Evolutionary conservation across 495 filamentous ascomycete genomes (phyloP), one percentile per base, ranked within the genome.

Genomic region (Penicillium cataractarum): DNA sequence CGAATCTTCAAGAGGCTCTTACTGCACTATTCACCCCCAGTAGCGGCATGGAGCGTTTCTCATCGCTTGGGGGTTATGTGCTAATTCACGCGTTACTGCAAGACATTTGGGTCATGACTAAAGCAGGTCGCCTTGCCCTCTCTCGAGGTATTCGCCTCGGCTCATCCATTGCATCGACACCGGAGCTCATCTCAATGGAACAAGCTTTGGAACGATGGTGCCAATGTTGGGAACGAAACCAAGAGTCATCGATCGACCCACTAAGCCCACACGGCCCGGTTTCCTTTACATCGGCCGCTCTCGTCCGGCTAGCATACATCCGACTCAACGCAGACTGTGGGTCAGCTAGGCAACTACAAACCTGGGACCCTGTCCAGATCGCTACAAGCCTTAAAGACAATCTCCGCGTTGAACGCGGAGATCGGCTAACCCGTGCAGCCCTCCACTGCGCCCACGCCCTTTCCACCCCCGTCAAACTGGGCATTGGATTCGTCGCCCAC

Each of bases 371-470:
- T 6, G 77, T 80, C 8, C 71, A 84, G 40, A 87, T 90, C 35
- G 86, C 86, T 1, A 76, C 77, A 6, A 81, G 84, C 3, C 82
- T 90, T 27, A 80, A 77, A 26, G 82, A 86, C 24, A 83, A 84
- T 2, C 85, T 88, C 7, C 74, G 80, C 51, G 77, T 91, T 2
- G 75, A 81, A 17, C 82, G 89, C 2, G 85, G 83, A 31, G 76
- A 80, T 4, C 80, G 82, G 1, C 76, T 89, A 1, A 86, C 83
- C 8, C 73, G 85, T 2, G 87, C 87, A 0, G 83, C 89, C 2
- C 77, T 89, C 1, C 87, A 90, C 61, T 88, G 87, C 24, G 84
- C 88, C n/a, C 88, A 90, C 58, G 86, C 89, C 0, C 74, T 91
- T 50, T 86, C 84, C 39, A 86, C 87, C 50, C 81, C 89, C 0